Evolutionary conservation across 768 basidiomycete genomes (phyloP), one percentile per base, ranked within the genome.

Genomic region (Sporobolomyces roseus): DNA sequence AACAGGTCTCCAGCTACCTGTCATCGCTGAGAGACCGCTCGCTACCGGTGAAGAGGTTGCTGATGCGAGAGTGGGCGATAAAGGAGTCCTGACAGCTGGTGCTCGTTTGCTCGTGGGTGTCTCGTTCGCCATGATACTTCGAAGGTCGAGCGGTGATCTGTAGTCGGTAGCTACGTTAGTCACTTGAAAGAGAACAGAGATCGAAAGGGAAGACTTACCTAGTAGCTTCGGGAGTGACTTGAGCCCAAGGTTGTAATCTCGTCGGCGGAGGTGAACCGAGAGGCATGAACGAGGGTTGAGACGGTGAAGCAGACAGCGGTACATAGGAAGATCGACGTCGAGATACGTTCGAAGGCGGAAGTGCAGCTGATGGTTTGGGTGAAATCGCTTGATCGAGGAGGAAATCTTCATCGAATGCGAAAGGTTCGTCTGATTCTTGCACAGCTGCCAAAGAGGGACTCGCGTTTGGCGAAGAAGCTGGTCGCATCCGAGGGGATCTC

Each of bases 361-460:
- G 1, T 1, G 41, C 21, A 35, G n/a, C 5, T 23, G 30, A 1
- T 8, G 55, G 17, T 12, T 32, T 38, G 4, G 48, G 49, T 23
- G 61, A 50, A n/a, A 48, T 25, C 17, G 51, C 14, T 33, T 51
- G 17, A 23, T 73, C 72, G 63, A 74, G 69, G 8, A 63, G 45
- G 53, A 71, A 70, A 51, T 74, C 73, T 45, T 71, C 70, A 56
- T 74, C 73, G 59, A 74, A 63, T 4, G 65, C 32, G 54, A 74
- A 74, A 14, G 64, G 65, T 49, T 71, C 73, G 32, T 74, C 73
- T 4, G 19, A 55, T 38, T 73, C 72, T 45, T 63, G 61, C 10
- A 70, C 58, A 23, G 72, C 51, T 1, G 61, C 60, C 3, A 73
- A 53, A 3, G 63, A 53, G 8, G 71, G 71, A 36, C 72, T 70